phyloP scores from a whole-genome alignment of 805 yeast species.

The Saccharomycopsis fibuligera region DNA sequence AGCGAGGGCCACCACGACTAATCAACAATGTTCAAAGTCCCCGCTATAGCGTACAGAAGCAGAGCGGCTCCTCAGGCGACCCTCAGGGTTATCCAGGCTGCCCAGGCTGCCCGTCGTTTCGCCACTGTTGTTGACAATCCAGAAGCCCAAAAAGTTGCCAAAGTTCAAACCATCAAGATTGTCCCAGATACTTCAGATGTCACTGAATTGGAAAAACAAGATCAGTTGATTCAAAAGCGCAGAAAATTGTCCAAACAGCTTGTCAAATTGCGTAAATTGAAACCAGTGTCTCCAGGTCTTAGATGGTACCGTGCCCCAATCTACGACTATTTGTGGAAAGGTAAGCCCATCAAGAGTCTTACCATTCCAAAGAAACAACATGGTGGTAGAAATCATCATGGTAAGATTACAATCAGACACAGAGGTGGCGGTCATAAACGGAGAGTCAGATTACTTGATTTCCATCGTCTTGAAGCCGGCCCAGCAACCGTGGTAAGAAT shows the following conservation, averaged over 20 bases:
- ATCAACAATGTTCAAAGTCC: no score
- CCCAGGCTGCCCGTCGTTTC: no score
- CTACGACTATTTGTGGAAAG: conserved; percentile 81
- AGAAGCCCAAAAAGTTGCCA: not conserved
- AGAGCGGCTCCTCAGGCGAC: no score
- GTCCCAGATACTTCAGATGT: conserved; percentile 40
- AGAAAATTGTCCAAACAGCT: conserved; percentile 63
- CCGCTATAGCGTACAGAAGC: no score
- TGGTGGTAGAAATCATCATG: conserved; percentile 87
- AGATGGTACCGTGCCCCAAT: conserved; percentile 87
- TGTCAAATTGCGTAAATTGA: conserved; percentile 65
- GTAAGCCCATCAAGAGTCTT: conserved; percentile 69
- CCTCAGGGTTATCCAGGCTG: no score
- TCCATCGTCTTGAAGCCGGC: conserved; percentile 60
- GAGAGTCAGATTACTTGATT: conserved; percentile 79
- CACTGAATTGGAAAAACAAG: conserved; percentile 77
- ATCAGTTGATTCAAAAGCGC: conserved; percentile 63
- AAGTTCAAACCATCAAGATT: conserved; percentile 28
- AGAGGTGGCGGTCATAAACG: conserved; percentile 96
- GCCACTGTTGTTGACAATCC: no score
- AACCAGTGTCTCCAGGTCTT: conserved; percentile 80
- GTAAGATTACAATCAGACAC: conserved; percentile 86
- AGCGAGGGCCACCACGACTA: no score
- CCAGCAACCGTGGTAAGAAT: conserved; percentile 76
- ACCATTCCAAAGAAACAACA: conserved; percentile 61